A percentile compares a stretch with the other conserved stretches of the same genome.
Evolutionary conservation across 2,329 filamentous ascomycete species (phyloP).

Genomic region (Pseudogymnoascus sp.): DNA sequence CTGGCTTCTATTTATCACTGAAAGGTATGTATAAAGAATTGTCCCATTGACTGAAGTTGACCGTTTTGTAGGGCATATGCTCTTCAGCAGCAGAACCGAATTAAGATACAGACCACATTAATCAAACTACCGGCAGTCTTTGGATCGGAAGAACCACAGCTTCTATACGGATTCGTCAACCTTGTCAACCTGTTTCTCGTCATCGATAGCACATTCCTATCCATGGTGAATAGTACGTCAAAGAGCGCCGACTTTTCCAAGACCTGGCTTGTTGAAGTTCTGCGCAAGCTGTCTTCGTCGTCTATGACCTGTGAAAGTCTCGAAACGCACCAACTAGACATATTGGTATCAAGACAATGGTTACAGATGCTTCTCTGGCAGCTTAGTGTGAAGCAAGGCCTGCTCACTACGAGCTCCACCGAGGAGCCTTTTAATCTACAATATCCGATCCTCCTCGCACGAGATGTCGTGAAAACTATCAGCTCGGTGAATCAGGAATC

Average conservation of each 20-base stretch:
- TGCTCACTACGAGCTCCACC: background rate
- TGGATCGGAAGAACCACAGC: background rate
- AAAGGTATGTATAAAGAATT: conserved; percentile 13
- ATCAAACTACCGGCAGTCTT: conserved; percentile 1
- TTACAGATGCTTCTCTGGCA: conserved; percentile 3
- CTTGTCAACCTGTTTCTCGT: conserved; percentile 5
- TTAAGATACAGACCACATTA: background rate
- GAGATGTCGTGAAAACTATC: conserved; percentile 2
- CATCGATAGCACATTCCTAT: conserved; percentile 2
- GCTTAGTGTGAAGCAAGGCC: conserved; percentile 1
- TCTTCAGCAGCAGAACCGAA: conserved; percentile 3
- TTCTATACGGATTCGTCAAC: background rate
- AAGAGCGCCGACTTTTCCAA: conserved; percentile 1
- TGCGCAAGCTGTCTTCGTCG: background rate
- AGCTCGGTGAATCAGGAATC: background rate
- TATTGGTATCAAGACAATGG: conserved; percentile 4
- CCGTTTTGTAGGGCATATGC: background rate
- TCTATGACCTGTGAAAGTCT: background rate
- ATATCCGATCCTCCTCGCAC: background rate
- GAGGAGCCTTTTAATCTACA: background rate
- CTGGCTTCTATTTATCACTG: conserved; percentile 29
- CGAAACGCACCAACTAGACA: conserved; percentile 2
- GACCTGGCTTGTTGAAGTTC: conserved; percentile 6
- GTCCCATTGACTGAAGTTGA: background rate
- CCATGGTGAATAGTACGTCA: conserved; percentile 2